A percentile compares a stretch with the other conserved stretches of the same genome.
Conservation (phyloP, 208 protist species). For the Angomonas deanei region DNA sequence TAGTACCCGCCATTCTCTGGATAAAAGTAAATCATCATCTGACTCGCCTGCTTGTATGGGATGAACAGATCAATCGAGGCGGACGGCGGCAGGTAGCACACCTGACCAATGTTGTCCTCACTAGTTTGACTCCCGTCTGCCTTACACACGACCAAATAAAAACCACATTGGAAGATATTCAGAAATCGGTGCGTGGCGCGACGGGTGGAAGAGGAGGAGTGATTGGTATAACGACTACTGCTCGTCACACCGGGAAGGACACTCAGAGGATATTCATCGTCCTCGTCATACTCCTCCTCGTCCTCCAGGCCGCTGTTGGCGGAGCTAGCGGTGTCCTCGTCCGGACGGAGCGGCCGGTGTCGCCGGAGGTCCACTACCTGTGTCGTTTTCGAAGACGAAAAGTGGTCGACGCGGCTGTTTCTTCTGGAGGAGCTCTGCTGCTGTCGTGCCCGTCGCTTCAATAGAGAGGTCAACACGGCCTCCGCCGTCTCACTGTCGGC, state of each 20-base stretch:
- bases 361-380: too few species aligned
- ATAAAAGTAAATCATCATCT: conserved; percentile 26
- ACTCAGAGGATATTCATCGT: too few species aligned
- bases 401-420: too few species aligned
- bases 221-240: too few species aligned
- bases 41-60: conserved; percentile 23
- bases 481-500: not conserved
- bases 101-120: not conserved
- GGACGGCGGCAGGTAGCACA: conserved; percentile 22
- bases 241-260: too few species aligned
- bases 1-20: conserved; percentile 17
- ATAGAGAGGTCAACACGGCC: not conserved
- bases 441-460: too few species aligned
- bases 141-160: conserved; percentile 18
- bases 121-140: not conserved
- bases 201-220: not conserved
- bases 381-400: too few species aligned
- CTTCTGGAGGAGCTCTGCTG: too few species aligned
- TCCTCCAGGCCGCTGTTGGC: not conserved
- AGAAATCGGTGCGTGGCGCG: conserved; percentile 62
- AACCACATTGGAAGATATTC: conserved; percentile 54
- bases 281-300: not conserved
- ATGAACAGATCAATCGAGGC: conserved; percentile 31
- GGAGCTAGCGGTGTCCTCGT: not conserved
- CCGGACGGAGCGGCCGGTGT: too few species aligned